Conservation (phyloP, 164 flowering plant species). For the Houttuynia cordata region DNA sequence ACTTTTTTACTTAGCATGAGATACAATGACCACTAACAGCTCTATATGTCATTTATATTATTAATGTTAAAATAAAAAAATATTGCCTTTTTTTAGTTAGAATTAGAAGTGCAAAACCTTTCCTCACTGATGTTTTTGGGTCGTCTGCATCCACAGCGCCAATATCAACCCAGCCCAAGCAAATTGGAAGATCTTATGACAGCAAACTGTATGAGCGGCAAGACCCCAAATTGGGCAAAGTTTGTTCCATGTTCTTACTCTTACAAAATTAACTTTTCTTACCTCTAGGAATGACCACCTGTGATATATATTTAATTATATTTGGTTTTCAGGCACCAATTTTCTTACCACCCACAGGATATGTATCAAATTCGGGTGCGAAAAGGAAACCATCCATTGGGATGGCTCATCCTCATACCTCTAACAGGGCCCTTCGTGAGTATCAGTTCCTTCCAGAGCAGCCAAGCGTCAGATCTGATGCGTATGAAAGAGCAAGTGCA, state of each 20-base stretch:
- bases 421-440: conserved; percentile 54
- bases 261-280: background rate
- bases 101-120: background rate
- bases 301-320: background rate
- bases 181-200: conserved; percentile 33
- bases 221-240: conserved; percentile 44
- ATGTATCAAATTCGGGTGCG: conserved; percentile 17
- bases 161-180: conserved; percentile 37
- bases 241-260: conserved; percentile 9
- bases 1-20: no score
- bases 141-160: conserved; percentile 16
- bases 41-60: no score
- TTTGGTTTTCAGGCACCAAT: conserved; percentile 14
- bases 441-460: conserved; percentile 92
- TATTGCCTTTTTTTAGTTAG: no score
- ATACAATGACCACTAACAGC: no score
- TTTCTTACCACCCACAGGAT: conserved; percentile 16
- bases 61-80: no score
- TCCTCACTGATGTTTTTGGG: background rate
- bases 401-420: conserved; percentile 18
- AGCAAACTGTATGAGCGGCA: conserved; percentile 42
- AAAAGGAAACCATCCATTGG: conserved; percentile 17
- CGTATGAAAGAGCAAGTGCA: conserved; percentile 44
- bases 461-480: conserved; percentile 57
- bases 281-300: background rate